Conservation (phyloP, 495 filamentous ascomycete species). For the Annulohypoxylon moriforme region DNA sequence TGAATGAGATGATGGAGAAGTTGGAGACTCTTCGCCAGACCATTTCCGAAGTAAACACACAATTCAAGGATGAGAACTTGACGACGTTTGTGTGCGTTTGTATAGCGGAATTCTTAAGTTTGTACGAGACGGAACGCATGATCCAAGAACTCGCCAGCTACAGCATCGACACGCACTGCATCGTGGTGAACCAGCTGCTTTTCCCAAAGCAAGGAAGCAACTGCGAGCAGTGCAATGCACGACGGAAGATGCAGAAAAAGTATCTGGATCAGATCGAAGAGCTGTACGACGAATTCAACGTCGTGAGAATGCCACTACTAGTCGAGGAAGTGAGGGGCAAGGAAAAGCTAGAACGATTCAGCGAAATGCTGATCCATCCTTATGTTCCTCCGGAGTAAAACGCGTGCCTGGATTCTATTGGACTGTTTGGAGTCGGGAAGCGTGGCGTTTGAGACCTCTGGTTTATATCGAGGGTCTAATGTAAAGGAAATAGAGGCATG, state of each 20-base stretch:
- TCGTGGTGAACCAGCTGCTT: slow-evolving; percentile 97
- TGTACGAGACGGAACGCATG: slow-evolving; percentile 99
- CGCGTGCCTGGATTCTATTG: slow-evolving; percentile 25
- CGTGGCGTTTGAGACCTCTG: slow-evolving; percentile 34
- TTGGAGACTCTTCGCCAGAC: slow-evolving; percentile 92
- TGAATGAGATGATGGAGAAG: slow-evolving; percentile 91
- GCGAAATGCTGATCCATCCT: slow-evolving; percentile 89
- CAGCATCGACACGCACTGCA: slow-evolving; percentile 94
- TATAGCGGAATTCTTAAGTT: slow-evolving; percentile 95
- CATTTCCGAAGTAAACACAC: slow-evolving; percentile 94
- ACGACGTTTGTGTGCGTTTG: slow-evolving; percentile 99
- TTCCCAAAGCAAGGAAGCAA: slow-evolving; percentile 87
- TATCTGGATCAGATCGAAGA: slow-evolving; percentile 99
- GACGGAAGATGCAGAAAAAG: slow-evolving; percentile 99
- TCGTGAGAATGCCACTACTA: slow-evolving; percentile 95
- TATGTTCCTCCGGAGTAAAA: slow-evolving; percentile 77
- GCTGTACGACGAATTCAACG: slow-evolving; percentile 98
- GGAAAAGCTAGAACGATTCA: slow-evolving; percentile 92
- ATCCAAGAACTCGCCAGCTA: slow-evolving; percentile 97
- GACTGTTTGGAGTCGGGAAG: slow-evolving; percentile 24
- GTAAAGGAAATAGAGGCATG: slow-evolving; percentile 8
- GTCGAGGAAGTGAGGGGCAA: slow-evolving; percentile 96
- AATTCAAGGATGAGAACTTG: slow-evolving; percentile 96
- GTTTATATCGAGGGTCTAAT: slow-evolving; percentile 2
- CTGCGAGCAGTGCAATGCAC: slow-evolving; percentile 95